phyloP scores from a whole-genome alignment of 306 rosid genomes.

The Trichosanthes cucumerina region DNA sequence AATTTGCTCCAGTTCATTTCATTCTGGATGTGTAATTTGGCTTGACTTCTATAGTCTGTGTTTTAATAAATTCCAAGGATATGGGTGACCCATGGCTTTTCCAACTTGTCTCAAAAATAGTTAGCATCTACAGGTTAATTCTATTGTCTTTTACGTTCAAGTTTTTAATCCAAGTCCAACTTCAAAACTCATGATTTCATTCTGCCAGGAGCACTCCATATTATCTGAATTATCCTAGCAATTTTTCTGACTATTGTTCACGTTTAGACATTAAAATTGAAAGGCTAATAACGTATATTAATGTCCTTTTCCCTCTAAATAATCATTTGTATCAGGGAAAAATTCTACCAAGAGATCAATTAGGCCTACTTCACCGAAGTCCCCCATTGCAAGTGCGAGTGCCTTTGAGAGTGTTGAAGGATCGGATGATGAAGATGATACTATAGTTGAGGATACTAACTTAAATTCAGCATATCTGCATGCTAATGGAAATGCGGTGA shows the following conservation, averaged over 20 bases:
- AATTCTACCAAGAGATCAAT: constrained; percentile 45
- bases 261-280: not conserved
- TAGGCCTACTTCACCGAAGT: constrained; percentile 68
- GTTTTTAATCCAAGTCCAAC: not conserved
- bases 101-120: not conserved
- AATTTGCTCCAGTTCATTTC: not conserved
- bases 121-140: not conserved
- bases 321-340: constrained; percentile 48
- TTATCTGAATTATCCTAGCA: constrained; percentile 1
- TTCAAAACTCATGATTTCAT: not conserved
- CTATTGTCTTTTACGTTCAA: not conserved
- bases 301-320: not conserved
- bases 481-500: constrained; percentile 65
- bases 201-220: not conserved
- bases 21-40: not conserved
- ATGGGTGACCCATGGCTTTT: not conserved
- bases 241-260: not conserved
- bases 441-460: constrained; percentile 31
- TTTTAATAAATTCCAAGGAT: not conserved
- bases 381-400: constrained; percentile 91
- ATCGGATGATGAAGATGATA: constrained; percentile 72
- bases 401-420: constrained; percentile 90
- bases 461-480: constrained; percentile 45
- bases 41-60: not conserved
- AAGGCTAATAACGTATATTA: not conserved